Evolutionary conservation across 768 basidiomycete species (phyloP), one percentile per base, ranked within the genome.

Genomic region (Tubosaeta sp.): DNA sequence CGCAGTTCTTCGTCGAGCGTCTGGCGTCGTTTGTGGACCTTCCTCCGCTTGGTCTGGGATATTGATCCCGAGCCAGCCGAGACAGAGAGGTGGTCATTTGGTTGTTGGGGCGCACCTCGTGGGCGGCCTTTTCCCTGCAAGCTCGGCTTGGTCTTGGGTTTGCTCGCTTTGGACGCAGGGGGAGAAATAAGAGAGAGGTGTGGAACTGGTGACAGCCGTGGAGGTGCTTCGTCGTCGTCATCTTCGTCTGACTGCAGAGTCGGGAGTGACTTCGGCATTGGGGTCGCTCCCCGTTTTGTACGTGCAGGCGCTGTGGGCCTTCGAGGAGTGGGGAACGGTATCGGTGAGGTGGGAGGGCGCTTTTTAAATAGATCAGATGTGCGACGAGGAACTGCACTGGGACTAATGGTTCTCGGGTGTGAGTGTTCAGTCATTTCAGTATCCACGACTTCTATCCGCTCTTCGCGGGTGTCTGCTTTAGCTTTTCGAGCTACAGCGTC

Each of bases 1-100:
- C 76, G 76, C 14, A 90, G 55, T 64, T 91, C 88, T 56, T 87
- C 79, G 45, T 88, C 84, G 5, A 90, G 72, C 4, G 86, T 88
- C 54, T 74, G 72, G 37, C 79, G 75, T n/a, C 72, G 68, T 54
- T 55, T 69, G 26, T 46, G 54, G 13, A 41, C 53, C 35, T 54
- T 64, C 47, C 57, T 68, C 22, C 50, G 58, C 17, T 57, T 65
- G 11, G 11, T 46, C 43, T 61, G 64, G 6, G 58, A 50, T 31
- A 27, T 37, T 10, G 60, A 56, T 34, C 52, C 55, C 3, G 60
- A 59, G 9, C 44, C 19, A 1, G 63, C 53, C 1, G 50, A 56
- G 7, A 11, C 7, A 29, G 54, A 39, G 2, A 10, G 4, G 33
- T 32, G 53, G 13, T 34, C 38, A 4, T 50, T 55, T 31, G 45